phyloP scores from a whole-genome alignment of 2,329 filamentous ascomycete species.

The Dactylellina parvicollis region DNA sequence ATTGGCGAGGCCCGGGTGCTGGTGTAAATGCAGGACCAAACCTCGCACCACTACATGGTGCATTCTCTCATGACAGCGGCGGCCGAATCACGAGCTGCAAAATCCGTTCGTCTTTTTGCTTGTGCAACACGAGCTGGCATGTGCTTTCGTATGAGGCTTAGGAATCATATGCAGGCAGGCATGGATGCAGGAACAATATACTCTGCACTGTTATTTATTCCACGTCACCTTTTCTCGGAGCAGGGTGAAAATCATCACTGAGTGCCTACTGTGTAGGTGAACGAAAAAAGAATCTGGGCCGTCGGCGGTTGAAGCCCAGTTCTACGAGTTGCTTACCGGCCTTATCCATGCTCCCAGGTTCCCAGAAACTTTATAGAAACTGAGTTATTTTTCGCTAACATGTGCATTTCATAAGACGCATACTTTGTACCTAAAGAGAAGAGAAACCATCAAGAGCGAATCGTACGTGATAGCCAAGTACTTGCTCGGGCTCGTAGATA shows the following conservation, averaged over 20 bases:
- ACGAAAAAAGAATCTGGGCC: neutral
- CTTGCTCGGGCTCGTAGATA: conserved; percentile 1
- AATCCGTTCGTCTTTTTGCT: conserved; percentile 29
- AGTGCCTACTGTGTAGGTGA: conserved; percentile 15
- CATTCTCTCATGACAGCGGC: conserved; percentile 15
- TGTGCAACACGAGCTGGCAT: conserved; percentile 53
- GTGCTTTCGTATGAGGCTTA: conserved; percentile 52
- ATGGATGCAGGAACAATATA: conserved; percentile 50
- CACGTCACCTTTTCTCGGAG: conserved; percentile 37
- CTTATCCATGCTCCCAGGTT: conserved; percentile 27
- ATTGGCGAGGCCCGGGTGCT: neutral
- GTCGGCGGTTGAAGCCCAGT: conserved; percentile 40
- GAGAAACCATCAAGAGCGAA: neutral
- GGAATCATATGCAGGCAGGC: conserved; percentile 36
- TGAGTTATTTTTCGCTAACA: conserved; percentile 54
- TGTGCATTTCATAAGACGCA: conserved; percentile 24
- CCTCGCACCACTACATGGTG: neutral
- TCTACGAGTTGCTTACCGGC: conserved; percentile 4
- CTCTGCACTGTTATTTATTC: conserved; percentile 39
- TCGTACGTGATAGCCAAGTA: neutral
- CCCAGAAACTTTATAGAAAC: conserved; percentile 43
- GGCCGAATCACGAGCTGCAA: conserved; percentile 45
- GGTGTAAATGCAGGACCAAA: conserved; percentile 6
- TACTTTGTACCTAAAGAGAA: neutral
- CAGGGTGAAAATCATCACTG: conserved; percentile 18